Conservation (phyloP, 2,329 filamentous ascomycete species). For the Escovopsis sp. region DNA sequence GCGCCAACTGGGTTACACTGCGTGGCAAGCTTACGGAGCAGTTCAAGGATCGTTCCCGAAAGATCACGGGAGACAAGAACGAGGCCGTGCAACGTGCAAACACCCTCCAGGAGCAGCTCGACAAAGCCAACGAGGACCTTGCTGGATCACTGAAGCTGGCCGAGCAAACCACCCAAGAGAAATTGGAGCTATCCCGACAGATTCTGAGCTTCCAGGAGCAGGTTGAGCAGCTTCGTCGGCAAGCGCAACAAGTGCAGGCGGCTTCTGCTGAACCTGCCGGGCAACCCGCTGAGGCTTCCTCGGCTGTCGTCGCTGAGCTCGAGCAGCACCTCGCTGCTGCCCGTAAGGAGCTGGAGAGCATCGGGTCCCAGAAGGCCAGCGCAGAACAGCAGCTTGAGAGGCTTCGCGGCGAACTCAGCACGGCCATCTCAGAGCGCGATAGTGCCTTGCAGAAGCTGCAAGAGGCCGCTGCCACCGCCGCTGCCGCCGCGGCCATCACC, state of each 20-base stretch:
- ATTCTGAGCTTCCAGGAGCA: slow-evolving; percentile 29
- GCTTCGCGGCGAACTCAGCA: slow-evolving; percentile 44
- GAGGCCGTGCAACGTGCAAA: slow-evolving; percentile 37
- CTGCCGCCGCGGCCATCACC: slow-evolving; percentile 5
- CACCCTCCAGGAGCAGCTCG: slow-evolving; percentile 35
- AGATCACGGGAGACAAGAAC: slow-evolving; percentile 38
- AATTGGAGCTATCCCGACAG: slow-evolving; percentile 26
- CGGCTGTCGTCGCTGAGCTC: slow-evolving; percentile 32
- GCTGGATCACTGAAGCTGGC: slow-evolving; percentile 28
- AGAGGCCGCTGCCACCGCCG: slow-evolving; percentile 11
- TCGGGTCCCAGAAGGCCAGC: slow-evolving; percentile 51
- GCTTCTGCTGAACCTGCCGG: slow-evolving; percentile 18
- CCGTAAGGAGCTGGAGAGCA: slow-evolving; percentile 48
- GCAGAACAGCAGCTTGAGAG: slow-evolving; percentile 48
- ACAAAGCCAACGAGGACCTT: slow-evolving; percentile 38
- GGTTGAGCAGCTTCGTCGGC: slow-evolving; percentile 23
- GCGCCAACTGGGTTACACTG: slow-evolving; percentile 36
- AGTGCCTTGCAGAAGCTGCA: slow-evolving; percentile 32
- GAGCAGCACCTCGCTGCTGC: slow-evolving; percentile 34
- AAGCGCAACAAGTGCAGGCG: slow-evolving; percentile 15
- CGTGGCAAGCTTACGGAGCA: slow-evolving; percentile 44
- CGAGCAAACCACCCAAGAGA: slow-evolving; percentile 19
- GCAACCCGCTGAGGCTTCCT: slow-evolving; percentile 21
- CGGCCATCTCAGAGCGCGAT: slow-evolving; percentile 49
- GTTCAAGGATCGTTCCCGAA: slow-evolving; percentile 45